phyloP scores from a whole-genome alignment of 2,329 filamentous ascomycete species.

The Microcera coccophila region DNA sequence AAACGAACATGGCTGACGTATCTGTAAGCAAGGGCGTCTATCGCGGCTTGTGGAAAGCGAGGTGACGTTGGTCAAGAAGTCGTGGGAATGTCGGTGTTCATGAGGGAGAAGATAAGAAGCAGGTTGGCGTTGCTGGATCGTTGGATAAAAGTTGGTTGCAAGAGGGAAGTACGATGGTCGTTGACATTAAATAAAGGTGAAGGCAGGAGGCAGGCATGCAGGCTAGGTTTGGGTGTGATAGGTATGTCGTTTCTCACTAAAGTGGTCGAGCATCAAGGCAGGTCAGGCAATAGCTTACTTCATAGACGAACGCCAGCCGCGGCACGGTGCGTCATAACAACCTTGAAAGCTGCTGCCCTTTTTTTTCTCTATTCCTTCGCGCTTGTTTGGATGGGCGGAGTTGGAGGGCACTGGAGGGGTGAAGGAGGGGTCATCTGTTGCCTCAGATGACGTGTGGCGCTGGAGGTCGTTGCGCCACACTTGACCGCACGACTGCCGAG shows the following conservation, averaged over 20 bases:
- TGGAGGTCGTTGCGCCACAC: slow-evolving; percentile 3
- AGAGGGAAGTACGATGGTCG: not conserved
- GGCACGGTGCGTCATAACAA: slow-evolving; percentile 28
- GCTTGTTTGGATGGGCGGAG: not conserved
- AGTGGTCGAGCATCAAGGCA: not conserved
- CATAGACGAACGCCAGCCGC: slow-evolving; percentile 3
- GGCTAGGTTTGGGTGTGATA: too few relatives aligned
- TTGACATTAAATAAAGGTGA: too few relatives aligned
- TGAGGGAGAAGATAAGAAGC: slow-evolving; percentile 1
- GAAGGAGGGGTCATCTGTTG: slow-evolving; percentile 11
- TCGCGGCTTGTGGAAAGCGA: slow-evolving; percentile 1
- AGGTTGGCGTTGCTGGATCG: not conserved
- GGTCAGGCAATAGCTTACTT: not conserved
- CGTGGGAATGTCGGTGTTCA: not conserved
- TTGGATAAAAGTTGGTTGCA: not conserved
- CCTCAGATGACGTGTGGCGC: slow-evolving; percentile 11
- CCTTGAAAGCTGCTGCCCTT: slow-evolving; percentile 14
- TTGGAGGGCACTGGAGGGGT: slow-evolving; percentile 18
- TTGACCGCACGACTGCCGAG: too few relatives aligned
- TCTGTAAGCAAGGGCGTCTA: slow-evolving; percentile 3
- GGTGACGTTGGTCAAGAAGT: not conserved
- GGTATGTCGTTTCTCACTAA: not conserved
- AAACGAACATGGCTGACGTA: slow-evolving; percentile 35
- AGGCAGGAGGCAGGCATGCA: too few relatives aligned
- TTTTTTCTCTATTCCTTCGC: slow-evolving; percentile 7